phyloP scores from a whole-genome alignment of 2,329 filamentous ascomycete species.

The Dothiorella sarmentorum region DNA sequence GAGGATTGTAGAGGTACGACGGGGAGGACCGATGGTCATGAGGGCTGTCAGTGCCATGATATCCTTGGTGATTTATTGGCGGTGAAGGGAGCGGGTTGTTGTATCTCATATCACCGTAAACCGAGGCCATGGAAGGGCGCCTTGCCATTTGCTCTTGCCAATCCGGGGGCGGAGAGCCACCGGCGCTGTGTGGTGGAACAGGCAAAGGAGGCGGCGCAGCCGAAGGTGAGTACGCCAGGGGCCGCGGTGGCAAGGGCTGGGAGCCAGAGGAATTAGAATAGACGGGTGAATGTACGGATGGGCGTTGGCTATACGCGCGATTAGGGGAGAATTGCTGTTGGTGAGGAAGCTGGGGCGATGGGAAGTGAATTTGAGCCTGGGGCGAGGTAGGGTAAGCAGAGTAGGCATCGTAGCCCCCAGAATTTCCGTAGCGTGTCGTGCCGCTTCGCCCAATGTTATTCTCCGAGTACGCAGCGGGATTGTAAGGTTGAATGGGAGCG shows the following conservation, averaged over 20 bases:
- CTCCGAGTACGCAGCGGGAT: conserved; percentile 44
- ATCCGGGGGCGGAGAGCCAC: conserved; percentile 32
- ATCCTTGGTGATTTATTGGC: conserved; percentile 6
- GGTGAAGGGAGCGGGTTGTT: conserved; percentile 15
- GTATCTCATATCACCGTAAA: conserved; percentile 4
- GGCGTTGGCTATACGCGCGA: conserved; percentile 7
- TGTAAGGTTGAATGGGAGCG: conserved; percentile 39
- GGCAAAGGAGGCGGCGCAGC: conserved; percentile 36
- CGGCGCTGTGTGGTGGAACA: conserved; percentile 30
- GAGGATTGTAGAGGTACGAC: conserved; percentile 30
- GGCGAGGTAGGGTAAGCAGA: conserved; percentile 22
- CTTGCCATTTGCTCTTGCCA: conserved; percentile 25
- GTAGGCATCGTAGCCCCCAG: conserved; percentile 31
- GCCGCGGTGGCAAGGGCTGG: conserved; percentile 18
- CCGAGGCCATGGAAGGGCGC: conserved; percentile 11
- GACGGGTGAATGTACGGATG: conserved; percentile 15
- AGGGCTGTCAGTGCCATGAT: no score
- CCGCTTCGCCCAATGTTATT: conserved; percentile 25
- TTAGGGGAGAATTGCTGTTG: conserved; percentile 26
- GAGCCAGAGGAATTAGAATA: conserved; percentile 18
- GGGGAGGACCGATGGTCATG: conserved; percentile 2
- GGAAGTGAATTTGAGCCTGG: conserved; percentile 18
- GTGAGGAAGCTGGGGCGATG: conserved; percentile 3
- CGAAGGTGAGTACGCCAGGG: conserved; percentile 31
- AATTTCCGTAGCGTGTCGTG: conserved; percentile 33